Percentiles rank a stretch among this genome's conserved stretches.
phyloP scores from a whole-genome alignment of 2,329 filamentous ascomycete species.

The Botrytis pseudocinerea region DNA sequence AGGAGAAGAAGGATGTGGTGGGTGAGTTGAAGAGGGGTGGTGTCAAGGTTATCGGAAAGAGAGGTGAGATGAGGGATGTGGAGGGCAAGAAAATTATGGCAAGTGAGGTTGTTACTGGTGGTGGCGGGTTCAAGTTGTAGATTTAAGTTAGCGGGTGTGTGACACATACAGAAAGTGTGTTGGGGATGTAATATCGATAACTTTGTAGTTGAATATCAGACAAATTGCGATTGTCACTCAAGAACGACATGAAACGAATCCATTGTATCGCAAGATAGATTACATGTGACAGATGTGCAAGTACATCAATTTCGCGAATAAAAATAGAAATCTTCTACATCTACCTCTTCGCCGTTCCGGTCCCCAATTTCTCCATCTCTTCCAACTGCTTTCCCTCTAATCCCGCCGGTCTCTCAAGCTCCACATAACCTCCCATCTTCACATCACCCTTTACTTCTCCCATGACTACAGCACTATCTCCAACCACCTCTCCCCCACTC shows the following conservation, averaged over 20 bases:
- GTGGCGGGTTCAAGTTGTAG: conserved; percentile 62
- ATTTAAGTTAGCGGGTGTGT: neutral
- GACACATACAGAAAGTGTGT: neutral
- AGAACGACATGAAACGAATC: neutral
- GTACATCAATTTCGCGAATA: neutral
- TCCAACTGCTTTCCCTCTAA: conserved; percentile 38
- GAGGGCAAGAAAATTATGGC: conserved; percentile 73
- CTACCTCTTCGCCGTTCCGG: neutral
- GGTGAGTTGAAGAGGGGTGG: conserved; percentile 73
- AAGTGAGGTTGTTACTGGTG: conserved; percentile 51
- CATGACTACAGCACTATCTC: conserved; percentile 10
- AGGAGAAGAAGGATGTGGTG: conserved; percentile 52
- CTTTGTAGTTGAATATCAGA: conserved; percentile 4
- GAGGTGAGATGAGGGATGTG: conserved; percentile 81
- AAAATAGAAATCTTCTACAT: neutral
- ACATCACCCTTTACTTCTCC: conserved; percentile 41
- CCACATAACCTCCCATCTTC: conserved; percentile 45
- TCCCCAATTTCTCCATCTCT: conserved; percentile 21
- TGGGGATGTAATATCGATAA: neutral
- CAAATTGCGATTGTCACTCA: neutral
- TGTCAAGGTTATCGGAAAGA: conserved; percentile 88
- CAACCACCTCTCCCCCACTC: conserved; percentile 6
- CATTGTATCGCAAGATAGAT: neutral
- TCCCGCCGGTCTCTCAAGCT: conserved; percentile 49
- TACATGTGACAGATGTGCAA: neutral